Percentiles rank a stretch among this genome's conserved stretches.
Evolutionary conservation across 2,329 filamentous ascomycete species (phyloP).

Genomic region (Neonectria punicea): DNA sequence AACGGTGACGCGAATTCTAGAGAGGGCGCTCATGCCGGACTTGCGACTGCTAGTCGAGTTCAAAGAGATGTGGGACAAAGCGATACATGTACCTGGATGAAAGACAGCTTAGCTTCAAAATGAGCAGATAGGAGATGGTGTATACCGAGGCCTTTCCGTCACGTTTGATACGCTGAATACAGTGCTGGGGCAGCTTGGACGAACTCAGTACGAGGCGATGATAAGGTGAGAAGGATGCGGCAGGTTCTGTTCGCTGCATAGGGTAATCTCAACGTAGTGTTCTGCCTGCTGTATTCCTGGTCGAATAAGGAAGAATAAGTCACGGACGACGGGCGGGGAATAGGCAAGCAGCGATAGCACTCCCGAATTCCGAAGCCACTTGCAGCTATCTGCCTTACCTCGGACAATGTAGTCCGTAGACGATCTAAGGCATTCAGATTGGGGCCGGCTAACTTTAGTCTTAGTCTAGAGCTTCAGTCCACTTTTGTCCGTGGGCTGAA

Average conservation of each 20-base stretch:
- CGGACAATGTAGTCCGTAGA: background rate
- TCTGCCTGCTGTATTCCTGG: too few species aligned
- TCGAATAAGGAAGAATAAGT: too few species aligned
- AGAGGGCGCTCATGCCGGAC: conserved; percentile 4
- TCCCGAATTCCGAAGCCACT: too few species aligned
- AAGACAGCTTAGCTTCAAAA: background rate
- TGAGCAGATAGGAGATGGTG: background rate
- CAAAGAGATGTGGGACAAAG: background rate
- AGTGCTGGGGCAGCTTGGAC: too few species aligned
- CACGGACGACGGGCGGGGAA: too few species aligned
- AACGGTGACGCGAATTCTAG: background rate
- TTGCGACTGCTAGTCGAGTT: conserved; percentile 3
- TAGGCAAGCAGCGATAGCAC: too few species aligned
- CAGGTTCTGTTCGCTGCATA: too few species aligned
- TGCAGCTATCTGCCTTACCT: background rate
- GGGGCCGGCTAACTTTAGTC: background rate
- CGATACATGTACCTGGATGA: background rate
- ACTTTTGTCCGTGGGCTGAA: background rate
- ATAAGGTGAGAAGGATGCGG: too few species aligned
- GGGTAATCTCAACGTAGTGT: too few species aligned
- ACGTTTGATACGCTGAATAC: too few species aligned
- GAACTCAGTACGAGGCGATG: too few species aligned
- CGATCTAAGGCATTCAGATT: background rate
- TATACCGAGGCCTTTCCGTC: too few species aligned
- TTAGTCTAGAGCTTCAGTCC: background rate